Percentiles rank a stretch among this genome's conserved stretches.
Conservation (phyloP, 2,329 filamentous ascomycete genomes). For the Huntiella abstrusa region DNA sequence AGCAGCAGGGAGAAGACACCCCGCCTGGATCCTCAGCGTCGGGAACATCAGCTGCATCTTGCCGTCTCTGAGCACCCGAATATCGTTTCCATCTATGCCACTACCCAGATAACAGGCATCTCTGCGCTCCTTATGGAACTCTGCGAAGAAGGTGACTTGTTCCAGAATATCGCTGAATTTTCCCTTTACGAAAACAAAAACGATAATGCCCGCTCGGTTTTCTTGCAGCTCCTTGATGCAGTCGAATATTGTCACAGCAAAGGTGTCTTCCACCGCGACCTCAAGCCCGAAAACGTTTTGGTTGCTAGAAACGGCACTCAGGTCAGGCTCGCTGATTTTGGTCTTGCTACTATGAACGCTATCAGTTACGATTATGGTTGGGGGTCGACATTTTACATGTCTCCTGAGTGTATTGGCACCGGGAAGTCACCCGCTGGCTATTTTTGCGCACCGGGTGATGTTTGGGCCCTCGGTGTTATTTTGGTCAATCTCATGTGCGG, state of each 20-base stretch:
- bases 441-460: conserved; percentile 82
- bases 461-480: conserved; percentile 97
- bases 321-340: conserved; percentile 94
- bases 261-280: conserved; percentile 90
- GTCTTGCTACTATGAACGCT: conserved; percentile 69
- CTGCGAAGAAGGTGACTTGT: conserved; percentile 90
- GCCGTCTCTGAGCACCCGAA: conserved; percentile 76
- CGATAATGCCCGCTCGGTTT: conserved; percentile 65
- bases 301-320: conserved; percentile 76
- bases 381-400: conserved; percentile 98
- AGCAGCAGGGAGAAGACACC: too few species aligned
- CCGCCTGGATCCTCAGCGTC: conserved; percentile 75
- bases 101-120: conserved; percentile 79
- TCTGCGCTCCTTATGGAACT: conserved; percentile 94
- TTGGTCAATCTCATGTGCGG: conserved; percentile 94
- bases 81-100: conserved; percentile 83
- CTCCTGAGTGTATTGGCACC: conserved; percentile 85
- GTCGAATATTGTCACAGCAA: conserved; percentile 85
- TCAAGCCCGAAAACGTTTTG: conserved; percentile 96
- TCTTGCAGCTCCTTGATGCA: conserved; percentile 90
- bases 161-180: conserved; percentile 91
- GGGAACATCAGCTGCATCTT: conserved; percentile 83
- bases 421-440: conserved; percentile 56
- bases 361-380: conserved; percentile 90
- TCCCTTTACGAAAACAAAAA: conserved; percentile 90